A percentile compares a stretch with the other conserved stretches of the same genome.
These are phyloP conservation scores for Eucalyptus paniculata DNA, from an alignment of 345 rosid genomes.

Conservation along the genomic window DNA sequence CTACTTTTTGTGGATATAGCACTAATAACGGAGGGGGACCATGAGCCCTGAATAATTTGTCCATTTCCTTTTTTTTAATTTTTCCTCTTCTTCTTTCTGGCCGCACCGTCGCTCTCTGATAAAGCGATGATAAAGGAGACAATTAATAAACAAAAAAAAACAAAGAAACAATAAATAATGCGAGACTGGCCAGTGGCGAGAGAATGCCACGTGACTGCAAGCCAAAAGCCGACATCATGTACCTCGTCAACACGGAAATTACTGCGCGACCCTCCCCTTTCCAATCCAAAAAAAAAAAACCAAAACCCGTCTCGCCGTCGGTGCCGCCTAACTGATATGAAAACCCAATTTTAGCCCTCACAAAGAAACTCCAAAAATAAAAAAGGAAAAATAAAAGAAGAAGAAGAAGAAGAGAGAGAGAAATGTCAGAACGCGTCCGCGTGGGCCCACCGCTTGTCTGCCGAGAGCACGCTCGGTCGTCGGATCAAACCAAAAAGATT, in stretches of 20 bases:
- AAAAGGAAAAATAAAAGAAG: neutral
- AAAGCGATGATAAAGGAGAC: neutral
- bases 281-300: neutral
- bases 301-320: neutral
- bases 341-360: neutral
- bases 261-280: neutral
- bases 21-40: neutral
- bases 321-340: slow-evolving; percentile 3
- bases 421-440: neutral
- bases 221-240: slow-evolving; percentile 8
- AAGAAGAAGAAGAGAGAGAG: neutral
- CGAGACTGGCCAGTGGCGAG: neutral
- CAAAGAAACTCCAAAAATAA: neutral
- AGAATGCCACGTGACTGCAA: neutral
- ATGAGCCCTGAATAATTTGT: neutral
- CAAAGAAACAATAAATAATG: neutral
- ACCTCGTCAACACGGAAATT: slow-evolving; percentile 9
- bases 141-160: neutral
- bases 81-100: neutral
- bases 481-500: neutral
- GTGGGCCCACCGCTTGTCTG: neutral
- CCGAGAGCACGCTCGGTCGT: neutral
- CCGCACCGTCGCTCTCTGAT: neutral
- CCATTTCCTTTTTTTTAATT: neutral
- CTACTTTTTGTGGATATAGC: neutral